phyloP scores from a whole-genome alignment of 139 green algal genomes.

The Micractinium sp. region DNA sequence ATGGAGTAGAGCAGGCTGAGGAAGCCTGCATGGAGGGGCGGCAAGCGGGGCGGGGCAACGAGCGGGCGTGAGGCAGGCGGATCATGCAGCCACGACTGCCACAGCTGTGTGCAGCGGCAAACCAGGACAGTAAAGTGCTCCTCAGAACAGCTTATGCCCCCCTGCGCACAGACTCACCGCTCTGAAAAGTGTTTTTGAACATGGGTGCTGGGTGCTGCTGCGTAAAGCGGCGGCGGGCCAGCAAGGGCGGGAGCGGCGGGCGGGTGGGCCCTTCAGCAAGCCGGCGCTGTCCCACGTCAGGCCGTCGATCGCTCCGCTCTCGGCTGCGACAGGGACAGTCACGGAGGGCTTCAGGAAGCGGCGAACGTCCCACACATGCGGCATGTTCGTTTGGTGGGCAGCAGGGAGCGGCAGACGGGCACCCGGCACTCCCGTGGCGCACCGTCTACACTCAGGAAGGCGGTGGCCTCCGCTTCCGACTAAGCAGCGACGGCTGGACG shows the following conservation, averaged over 20 bases:
- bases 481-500: too few species aligned
- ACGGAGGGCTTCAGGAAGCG: too few species aligned
- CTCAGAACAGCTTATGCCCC: not conserved
- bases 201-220: constrained; percentile 59
- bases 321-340: too few species aligned
- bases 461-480: too few species aligned
- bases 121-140: not conserved
- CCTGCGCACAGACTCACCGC: not conserved
- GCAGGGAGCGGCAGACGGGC: too few species aligned
- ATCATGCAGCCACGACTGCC: too few species aligned
- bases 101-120: not conserved
- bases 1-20: constrained; percentile 96
- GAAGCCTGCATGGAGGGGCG: constrained; percentile 69
- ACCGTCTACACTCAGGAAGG: too few species aligned
- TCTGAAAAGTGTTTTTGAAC: constrained; percentile 91
- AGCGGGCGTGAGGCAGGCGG: not conserved
- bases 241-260: not conserved
- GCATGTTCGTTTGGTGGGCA: too few species aligned
- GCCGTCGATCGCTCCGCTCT: too few species aligned
- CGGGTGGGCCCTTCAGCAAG: not conserved
- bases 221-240: not conserved
- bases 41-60: not conserved
- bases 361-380: too few species aligned
- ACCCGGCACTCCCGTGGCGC: too few species aligned
- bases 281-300: too few species aligned